Evolutionary conservation across 768 basidiomycete genomes (phyloP), one percentile per base, ranked within the genome.

Genomic region (Gelatoporia subvermispora): DNA sequence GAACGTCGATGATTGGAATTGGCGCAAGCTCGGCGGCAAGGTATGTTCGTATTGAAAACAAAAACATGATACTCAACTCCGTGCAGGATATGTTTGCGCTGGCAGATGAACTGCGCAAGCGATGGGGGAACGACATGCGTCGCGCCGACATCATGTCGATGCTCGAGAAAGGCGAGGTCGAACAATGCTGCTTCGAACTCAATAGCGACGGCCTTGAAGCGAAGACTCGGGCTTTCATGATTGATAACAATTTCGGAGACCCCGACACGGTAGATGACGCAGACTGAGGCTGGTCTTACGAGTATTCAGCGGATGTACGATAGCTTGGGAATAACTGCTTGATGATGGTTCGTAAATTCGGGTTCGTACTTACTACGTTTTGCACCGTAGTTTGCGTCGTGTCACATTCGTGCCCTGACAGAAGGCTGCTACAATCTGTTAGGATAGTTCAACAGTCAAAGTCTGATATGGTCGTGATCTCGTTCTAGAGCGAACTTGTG

Each of bases 81-180:
- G 11, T 4, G 46, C 65, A 60, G 59, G 57, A 61, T 23, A 67
- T 66, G 38, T 52, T 13, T 40, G 61, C 9, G 58, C 58, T 55
- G 69, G 71, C 38, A 58, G 75, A 18, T 47, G 59, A 52, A 62
- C 52, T 63, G 16, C 20, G 20, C 3, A 22, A 45, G 41, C 11
- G 47, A 2, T 53, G 60, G 48, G 49, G 65, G 39, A 69, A 69
- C 13, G 72, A 68, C 38, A 59, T 61, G n/a, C 62, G 59, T 13
- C 55, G 57, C 50, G 47, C 66, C 21, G 56, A 72, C 11, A 66
- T 82, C 38, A 50, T 39, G 2, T 58, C 48, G 16, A 65, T 66
- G 55, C 61, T 85, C 15, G 68, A 71, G 18, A 53, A 51, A 22
- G 72, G 72, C 8, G 64, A 59, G 20, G 62, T 82, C n/a, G 62